Evolutionary conservation across 352 stramenopile species (phyloP), one percentile per base, ranked within the genome.

Genomic region (Pseudoperonospora humuli): DNA sequence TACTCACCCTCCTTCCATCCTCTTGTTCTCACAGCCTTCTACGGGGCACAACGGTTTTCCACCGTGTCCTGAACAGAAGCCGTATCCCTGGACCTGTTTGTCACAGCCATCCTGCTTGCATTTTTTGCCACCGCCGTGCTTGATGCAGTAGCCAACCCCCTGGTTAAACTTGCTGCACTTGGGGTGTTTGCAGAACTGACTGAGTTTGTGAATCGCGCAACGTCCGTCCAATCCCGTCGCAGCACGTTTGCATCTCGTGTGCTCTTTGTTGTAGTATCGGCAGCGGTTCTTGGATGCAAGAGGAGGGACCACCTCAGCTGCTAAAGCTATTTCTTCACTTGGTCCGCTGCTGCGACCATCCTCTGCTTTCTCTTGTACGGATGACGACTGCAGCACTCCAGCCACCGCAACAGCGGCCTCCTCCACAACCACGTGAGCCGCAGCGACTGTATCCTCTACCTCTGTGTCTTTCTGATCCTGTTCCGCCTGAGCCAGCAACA

Each of bases 111-210:
- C 68, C 3, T 79, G 50, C 34, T 91, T 90, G 61, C 81, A 93
- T 27, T 86, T 85, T 52, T 91, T 88, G 20, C 81, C 81, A 6
- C 81, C 81, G 19, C 81, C 81, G 50, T 93, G 81, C 38, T 81
- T 78, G 42, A 93, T 93, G 43, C 81, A 93, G 39, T 68, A 90
- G 5, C 81, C 81, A 31, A 87, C 84, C 32, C 78, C 78, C 39
- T 93, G 78, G 29, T 86, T 91, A 56, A 86, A 91, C 57, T 91
- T 91, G 60, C 54, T 84, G 54, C 78, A 91, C 28, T 68, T 77
- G 28, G 66, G 60, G 7, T 86, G 59, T 41, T 83, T 83, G 50
- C 78, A 91, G 49, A 91, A 91, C 54, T 91, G 78, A 43, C 78
- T 91, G 43, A 84, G 43, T 38, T 91, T 91, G 52, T 91, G 78